Evolutionary conservation across 768 basidiomycete genomes (phyloP).

Genomic region (Omphalotus guepiniiformis): DNA sequence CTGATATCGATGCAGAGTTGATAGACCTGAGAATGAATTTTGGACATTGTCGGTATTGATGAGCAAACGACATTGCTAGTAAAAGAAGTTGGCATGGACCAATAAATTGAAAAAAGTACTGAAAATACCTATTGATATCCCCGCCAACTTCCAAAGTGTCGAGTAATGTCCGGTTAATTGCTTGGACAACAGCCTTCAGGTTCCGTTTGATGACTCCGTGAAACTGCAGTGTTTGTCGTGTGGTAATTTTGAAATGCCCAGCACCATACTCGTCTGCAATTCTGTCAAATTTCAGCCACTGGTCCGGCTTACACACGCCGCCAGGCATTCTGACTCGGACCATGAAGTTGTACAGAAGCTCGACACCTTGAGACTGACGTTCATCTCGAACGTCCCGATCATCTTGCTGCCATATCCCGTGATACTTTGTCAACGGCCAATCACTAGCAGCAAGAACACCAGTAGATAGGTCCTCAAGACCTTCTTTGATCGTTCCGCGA

Average conservation of each 20-base stretch:
- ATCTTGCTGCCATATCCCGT: slow-evolving; percentile 94
- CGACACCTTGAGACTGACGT: slow-evolving; percentile 85
- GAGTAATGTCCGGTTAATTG: slow-evolving; percentile 84
- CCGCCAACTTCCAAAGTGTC: slow-evolving; percentile 98
- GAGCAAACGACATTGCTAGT: slow-evolving; percentile 91
- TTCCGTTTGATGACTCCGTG: slow-evolving; percentile 98
- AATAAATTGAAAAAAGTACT: too few species aligned
- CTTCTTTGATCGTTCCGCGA: slow-evolving; percentile 92
- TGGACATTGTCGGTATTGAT: slow-evolving; percentile 86
- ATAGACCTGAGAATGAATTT: slow-evolving; percentile 77
- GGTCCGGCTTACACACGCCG: slow-evolving; percentile 86
- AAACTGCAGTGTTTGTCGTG: slow-evolving; percentile 98
- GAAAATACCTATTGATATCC: slow-evolving; percentile 94
- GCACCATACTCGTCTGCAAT: slow-evolving; percentile 95
- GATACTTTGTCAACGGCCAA: slow-evolving; percentile 96
- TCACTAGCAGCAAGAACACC: slow-evolving; percentile 89
- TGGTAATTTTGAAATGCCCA: slow-evolving; percentile 95
- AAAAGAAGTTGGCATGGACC: too few species aligned
- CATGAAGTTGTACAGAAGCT: slow-evolving; percentile 98
- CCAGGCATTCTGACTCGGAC: slow-evolving; percentile 96
- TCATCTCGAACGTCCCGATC: slow-evolving; percentile 99
- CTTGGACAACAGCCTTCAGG: slow-evolving; percentile 96
- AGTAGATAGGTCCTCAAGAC: slow-evolving; percentile 78
- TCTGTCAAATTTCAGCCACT: slow-evolving; percentile 95
- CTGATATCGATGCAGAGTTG: slow-evolving; percentile 82